Conservation (phyloP, 108 stramenopile genomes). For the Thalassiosira profunda region DNA sequence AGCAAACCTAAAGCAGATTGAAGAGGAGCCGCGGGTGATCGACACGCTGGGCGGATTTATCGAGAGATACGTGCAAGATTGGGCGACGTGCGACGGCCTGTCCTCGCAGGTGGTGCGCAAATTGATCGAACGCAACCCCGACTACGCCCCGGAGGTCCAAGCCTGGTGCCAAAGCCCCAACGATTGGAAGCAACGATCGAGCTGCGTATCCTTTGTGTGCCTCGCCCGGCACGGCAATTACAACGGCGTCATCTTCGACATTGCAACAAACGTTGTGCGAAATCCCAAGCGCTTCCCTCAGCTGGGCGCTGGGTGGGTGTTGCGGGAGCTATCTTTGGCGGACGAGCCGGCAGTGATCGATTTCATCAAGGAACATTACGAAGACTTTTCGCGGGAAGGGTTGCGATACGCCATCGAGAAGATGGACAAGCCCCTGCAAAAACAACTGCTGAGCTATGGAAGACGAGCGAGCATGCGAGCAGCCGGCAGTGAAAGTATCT, state of each 20-base stretch:
- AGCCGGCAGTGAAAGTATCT: too few relatives aligned
- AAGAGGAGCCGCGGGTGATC: not conserved
- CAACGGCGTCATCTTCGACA: not conserved
- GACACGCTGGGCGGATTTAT: not conserved
- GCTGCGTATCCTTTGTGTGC: slow-evolving; percentile 1
- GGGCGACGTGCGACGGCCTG: slow-evolving; percentile 5
- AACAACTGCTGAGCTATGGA: slow-evolving; percentile 2
- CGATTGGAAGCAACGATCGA: slow-evolving; percentile 10
- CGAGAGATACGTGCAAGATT: slow-evolving; percentile 1
- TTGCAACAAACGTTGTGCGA: not conserved
- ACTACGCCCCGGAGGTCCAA: slow-evolving; percentile 1
- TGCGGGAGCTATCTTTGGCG: not conserved
- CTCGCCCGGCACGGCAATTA: not conserved
- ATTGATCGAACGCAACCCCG: not conserved
- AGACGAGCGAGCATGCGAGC: too few relatives aligned
- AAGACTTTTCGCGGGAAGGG: slow-evolving; percentile 1
- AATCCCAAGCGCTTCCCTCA: slow-evolving; percentile 11
- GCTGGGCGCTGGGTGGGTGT: slow-evolving; percentile 1
- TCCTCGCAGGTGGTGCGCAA: slow-evolving; percentile 7
- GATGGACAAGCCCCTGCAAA: not conserved
- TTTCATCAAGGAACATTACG: slow-evolving; percentile 2
- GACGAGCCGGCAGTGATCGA: slow-evolving; percentile 1
- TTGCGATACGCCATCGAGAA: slow-evolving; percentile 12
- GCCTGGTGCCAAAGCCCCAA: not conserved
- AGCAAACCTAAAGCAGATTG: not conserved